Evolutionary conservation across 1,284 basidiomycete species (phyloP), one percentile per base, ranked within the genome.

Genomic region (Lignosus rhinocerotis): DNA sequence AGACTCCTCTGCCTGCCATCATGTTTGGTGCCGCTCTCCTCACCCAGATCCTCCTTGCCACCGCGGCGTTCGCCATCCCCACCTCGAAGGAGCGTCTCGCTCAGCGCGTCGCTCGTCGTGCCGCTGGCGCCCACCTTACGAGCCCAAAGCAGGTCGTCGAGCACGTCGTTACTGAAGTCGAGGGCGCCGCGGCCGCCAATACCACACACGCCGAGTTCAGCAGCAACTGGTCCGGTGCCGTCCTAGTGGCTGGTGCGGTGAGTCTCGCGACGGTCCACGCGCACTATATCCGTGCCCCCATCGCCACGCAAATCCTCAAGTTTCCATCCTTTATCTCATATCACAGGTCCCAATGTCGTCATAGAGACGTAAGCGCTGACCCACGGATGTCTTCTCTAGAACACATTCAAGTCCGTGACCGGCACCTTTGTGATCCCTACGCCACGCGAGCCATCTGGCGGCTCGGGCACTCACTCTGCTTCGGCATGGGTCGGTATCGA

Each of bases 341-440:
- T 2, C 39, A 42, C 14, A 6, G 14, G 14, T 16, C 39, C 2
- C 8, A 10, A 30, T 45, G 21, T 11, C 21, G 17, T 25, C 43
- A 30, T 44, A 12, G 43, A 30, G 3, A 9, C 10, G 36, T 6
- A 25, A 7, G 25, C 38, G 17, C 47, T 60, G 31, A 55, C 25
- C 16, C 8, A 12, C 16, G 14, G 9, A 34, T 17, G 11, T 19
- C 31, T 49, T 39, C 42, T 59, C 16, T 42, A 72, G 70, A 63
- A 60, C 39, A 67, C 66, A 1, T 71, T 58, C 68, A 71, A 66
- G 61, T 60, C 68, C 30, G 70, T 70, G 11, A 70, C 68, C 32
- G 72, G 69, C 8, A 72, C 70, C 3, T 74, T 74, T 65, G 67
- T 66, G 50, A 68, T 71, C 38, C 70, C 70, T 51, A 69, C 65